These are phyloP conservation scores for Aspergillus homomorphus DNA, from an alignment of 495 filamentous ascomycete species.

Conservation along the genomic window DNA sequence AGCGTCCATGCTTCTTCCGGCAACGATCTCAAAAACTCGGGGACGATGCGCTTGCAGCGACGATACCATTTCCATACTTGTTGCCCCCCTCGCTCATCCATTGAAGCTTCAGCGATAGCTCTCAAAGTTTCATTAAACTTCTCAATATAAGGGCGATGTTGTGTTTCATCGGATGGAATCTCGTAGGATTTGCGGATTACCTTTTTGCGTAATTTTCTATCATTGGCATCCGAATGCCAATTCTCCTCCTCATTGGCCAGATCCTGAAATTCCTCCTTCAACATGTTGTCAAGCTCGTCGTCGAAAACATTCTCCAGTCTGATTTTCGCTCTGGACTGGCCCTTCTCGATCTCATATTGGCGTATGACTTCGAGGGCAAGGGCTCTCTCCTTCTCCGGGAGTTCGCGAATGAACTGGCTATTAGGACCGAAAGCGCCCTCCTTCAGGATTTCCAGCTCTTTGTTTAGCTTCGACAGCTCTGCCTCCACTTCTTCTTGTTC, in stretches of 20 bases:
- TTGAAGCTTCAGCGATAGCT: conserved; percentile 20
- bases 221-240: conserved; percentile 25
- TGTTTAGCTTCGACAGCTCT: conserved; percentile 49
- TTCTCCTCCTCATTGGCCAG: conserved; percentile 41
- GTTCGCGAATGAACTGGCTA: conserved; percentile 39
- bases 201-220: conserved; percentile 21
- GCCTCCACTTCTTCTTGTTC: conserved; percentile 45
- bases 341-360: conserved; percentile 38
- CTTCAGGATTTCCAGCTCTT: conserved; percentile 48
- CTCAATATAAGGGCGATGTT: conserved; percentile 31
- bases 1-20: conserved; percentile 34
- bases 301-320: conserved; percentile 42
- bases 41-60: conserved; percentile 40
- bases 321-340: conserved; percentile 20
- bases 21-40: conserved; percentile 35
- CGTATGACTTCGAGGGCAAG: conserved; percentile 42
- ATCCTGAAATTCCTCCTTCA: conserved; percentile 42
- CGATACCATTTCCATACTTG: conserved; percentile 47
- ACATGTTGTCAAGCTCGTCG: conserved; percentile 43
- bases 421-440: conserved; percentile 43
- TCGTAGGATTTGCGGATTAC: conserved; percentile 23
- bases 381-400: conserved; percentile 40
- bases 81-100: conserved; percentile 28
- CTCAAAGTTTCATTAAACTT: conserved; percentile 34
- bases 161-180: conserved; percentile 19